Conservation (phyloP, 805 yeast species). For the Wickerhamia fluorescens region DNA sequence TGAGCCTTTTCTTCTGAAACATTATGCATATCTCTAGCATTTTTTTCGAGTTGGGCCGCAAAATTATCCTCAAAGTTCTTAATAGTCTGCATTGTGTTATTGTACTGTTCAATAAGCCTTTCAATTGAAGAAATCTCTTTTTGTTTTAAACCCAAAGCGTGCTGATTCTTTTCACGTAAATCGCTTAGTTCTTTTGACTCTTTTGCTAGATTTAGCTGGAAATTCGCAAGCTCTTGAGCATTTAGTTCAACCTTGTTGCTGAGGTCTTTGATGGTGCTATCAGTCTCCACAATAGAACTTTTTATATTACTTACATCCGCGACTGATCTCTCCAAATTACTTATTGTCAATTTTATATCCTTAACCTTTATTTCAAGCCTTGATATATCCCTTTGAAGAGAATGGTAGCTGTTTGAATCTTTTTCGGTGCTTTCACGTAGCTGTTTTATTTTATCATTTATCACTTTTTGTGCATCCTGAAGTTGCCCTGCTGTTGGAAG, state of each 20-base stretch:
- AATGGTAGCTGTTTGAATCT: constrained; percentile 37
- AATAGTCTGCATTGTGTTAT: constrained; percentile 7
- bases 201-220: not conserved
- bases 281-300: constrained; percentile 29
- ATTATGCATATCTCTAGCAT: constrained; percentile 4
- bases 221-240: too few species aligned
- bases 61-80: constrained; percentile 17
- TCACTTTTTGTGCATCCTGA: constrained; percentile 35
- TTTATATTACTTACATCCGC: constrained; percentile 39
- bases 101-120: not conserved
- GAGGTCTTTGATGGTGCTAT: constrained; percentile 5
- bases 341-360: constrained; percentile 46
- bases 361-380: constrained; percentile 44
- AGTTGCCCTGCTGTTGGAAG: constrained; percentile 37
- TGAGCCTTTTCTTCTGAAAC: constrained; percentile 1
- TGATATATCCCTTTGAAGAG: constrained; percentile 34
- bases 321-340: constrained; percentile 45
- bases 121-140: not conserved
- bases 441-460: constrained; percentile 31
- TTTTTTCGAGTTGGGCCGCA: constrained; percentile 16
- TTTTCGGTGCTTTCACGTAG: constrained; percentile 28
- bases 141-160: constrained; percentile 1
- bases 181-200: not conserved
- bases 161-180: constrained; percentile 1
- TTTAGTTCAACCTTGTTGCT: too few species aligned